Conservation (phyloP, 192 early-diverging fungal species). For the Blastocladiella britannica region DNA sequence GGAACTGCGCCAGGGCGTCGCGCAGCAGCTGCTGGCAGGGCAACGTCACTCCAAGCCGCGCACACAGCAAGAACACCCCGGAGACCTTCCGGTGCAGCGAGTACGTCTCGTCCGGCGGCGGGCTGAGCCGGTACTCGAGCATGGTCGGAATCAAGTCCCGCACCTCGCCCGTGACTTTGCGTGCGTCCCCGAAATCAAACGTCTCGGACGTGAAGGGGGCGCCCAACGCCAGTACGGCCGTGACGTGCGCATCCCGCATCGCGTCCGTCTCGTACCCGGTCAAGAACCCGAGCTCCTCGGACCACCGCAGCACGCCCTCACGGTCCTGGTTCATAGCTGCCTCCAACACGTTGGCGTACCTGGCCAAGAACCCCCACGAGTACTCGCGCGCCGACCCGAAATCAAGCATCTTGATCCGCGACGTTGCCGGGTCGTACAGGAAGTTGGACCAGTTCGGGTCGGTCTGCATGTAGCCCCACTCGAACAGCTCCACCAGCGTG, state of each 20-base stretch:
- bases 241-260: conserved; percentile 72
- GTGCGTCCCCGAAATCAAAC: conserved; percentile 57
- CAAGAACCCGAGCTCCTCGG: conserved; percentile 65
- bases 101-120: conserved; percentile 97
- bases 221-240: conserved; percentile 66
- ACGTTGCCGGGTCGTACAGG: conserved; percentile 46
- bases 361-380: conserved; percentile 42
- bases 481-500: conserved; percentile 73
- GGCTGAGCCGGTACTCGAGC: conserved; percentile 78
- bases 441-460: conserved; percentile 99
- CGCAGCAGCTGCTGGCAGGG: conserved; percentile 6
- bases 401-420: conserved; percentile 64
- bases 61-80: conserved; percentile 77
- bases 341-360: conserved; percentile 53
- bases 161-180: conserved; percentile 64
- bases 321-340: conserved; percentile 51
- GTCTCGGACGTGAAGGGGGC: conserved; percentile 49
- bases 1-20: not conserved
- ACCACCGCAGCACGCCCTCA: conserved; percentile 52
- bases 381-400: conserved; percentile 86
- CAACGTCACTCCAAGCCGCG: conserved; percentile 46
- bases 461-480: conserved; percentile 93
- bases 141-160: conserved; percentile 81
- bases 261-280: conserved; percentile 78
- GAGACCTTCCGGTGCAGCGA: conserved; percentile 83